Conservation (phyloP, 345 rosid species). For the Gossypium sturtianum region DNA sequence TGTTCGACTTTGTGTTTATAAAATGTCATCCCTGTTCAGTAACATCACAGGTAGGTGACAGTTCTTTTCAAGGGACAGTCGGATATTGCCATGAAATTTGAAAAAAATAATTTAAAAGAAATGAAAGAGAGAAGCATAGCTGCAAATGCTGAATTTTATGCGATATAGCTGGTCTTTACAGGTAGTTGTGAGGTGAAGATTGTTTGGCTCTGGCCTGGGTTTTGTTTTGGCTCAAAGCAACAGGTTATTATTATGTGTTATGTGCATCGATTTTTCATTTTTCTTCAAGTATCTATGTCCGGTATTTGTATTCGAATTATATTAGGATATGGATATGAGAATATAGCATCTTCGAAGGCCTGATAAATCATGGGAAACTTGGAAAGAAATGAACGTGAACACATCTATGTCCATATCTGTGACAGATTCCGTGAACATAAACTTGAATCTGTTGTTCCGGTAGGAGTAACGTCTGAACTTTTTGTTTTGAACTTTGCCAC, state of each 20-base stretch:
- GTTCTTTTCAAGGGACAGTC: background rate
- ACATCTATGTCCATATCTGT: background rate
- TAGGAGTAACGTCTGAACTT: background rate
- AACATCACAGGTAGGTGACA: background rate
- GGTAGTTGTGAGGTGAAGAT: background rate
- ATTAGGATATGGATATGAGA: background rate
- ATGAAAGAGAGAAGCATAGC: background rate
- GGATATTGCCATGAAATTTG: background rate
- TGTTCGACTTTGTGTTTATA: background rate
- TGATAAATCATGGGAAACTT: background rate
- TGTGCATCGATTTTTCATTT: background rate
- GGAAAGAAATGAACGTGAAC: background rate
- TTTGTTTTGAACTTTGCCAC: background rate
- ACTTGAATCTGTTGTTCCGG: background rate
- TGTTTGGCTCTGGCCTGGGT: background rate
- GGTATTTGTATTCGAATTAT: background rate
- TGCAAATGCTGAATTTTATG: background rate
- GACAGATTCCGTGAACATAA: background rate
- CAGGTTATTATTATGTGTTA: background rate
- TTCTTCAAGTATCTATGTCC: background rate
- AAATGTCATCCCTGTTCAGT: background rate
- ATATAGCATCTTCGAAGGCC: background rate
- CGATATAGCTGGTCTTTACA: too few species aligned
- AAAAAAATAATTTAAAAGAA: background rate
- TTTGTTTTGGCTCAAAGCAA: background rate